These are phyloP conservation scores for Dimocarpus longan DNA, from an alignment of 345 rosid genomes.

Conservation along the genomic window DNA sequence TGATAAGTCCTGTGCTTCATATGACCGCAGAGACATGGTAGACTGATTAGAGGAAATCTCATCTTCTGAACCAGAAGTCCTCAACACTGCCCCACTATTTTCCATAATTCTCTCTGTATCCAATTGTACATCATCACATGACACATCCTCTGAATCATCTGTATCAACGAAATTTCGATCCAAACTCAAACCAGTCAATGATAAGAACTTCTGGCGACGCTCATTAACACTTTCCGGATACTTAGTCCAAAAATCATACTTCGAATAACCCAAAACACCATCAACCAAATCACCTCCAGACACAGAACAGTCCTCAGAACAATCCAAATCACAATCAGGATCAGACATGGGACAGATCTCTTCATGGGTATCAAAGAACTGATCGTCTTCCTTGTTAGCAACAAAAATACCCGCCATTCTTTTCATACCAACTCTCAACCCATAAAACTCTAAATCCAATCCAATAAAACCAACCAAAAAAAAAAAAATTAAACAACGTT, in stretches of 20 bases:
- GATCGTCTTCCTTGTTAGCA: constrained; percentile 45
- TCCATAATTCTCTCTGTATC: constrained; percentile 31
- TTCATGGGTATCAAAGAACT: constrained; percentile 63
- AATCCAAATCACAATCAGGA: constrained; percentile 42
- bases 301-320: constrained; percentile 36
- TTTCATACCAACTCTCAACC: constrained; percentile 5
- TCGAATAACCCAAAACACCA: constrained; percentile 24
- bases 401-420: constrained; percentile 35
- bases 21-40: constrained; percentile 27
- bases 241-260: constrained; percentile 51
- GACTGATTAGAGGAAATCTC: constrained; percentile 29
- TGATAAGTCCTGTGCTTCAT: constrained; percentile 35
- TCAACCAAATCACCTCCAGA: constrained; percentile 25
- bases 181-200: constrained; percentile 38
- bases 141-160: constrained; percentile 31
- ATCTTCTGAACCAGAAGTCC: constrained; percentile 37
- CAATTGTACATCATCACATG: constrained; percentile 20
- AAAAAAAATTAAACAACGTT: neutral
- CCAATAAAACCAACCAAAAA: neutral
- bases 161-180: constrained; percentile 24
- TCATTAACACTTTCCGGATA: constrained; percentile 57
- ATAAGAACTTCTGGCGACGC: constrained; percentile 48
- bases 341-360: constrained; percentile 58
- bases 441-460: constrained; percentile 37
- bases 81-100: constrained; percentile 40